Conservation (phyloP, 2,329 filamentous ascomycete genomes). For the Aspergillus calidoustus region DNA sequence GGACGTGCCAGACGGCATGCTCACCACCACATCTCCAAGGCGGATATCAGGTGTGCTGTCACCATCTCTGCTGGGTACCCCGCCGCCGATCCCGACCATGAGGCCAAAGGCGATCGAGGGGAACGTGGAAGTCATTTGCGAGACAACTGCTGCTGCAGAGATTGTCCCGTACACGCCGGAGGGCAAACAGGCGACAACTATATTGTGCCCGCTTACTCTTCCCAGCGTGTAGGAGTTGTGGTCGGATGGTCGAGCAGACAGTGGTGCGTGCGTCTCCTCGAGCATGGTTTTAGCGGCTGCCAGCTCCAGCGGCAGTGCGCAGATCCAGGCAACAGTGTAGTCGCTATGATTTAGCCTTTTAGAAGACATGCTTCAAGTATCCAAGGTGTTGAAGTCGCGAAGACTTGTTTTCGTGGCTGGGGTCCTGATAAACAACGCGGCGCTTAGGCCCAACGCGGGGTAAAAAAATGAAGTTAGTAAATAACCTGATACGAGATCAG, state of each 20-base stretch:
- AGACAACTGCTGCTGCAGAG: neutral
- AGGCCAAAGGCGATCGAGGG: neutral
- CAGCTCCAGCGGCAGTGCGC: neutral
- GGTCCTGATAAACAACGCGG: no score
- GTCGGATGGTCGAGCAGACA: neutral
- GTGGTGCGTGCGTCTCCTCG: neutral
- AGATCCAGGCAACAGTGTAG: conserved; percentile 6
- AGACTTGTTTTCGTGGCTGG: no score
- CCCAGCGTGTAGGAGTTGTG: neutral
- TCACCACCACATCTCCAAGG: conserved; percentile 37
- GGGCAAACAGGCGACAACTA: conserved; percentile 2
- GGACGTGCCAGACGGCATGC: conserved; percentile 20
- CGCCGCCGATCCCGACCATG: conserved; percentile 30
- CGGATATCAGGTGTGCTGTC: conserved; percentile 28
- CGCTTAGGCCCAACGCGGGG: no score
- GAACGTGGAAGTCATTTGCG: conserved; percentile 1
- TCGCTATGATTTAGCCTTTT: neutral
- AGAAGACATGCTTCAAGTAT: no score
- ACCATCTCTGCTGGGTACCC: conserved; percentile 23
- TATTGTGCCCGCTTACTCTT: neutral
- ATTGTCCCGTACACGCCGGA: neutral
- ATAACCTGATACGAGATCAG: no score
- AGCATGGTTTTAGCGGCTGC: neutral
- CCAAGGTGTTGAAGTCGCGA: no score
- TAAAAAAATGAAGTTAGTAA: no score